Evolutionary conservation across 495 filamentous ascomycete species (phyloP), one percentile per base, ranked within the genome.

Genomic region (Penicillium pancosmium): DNA sequence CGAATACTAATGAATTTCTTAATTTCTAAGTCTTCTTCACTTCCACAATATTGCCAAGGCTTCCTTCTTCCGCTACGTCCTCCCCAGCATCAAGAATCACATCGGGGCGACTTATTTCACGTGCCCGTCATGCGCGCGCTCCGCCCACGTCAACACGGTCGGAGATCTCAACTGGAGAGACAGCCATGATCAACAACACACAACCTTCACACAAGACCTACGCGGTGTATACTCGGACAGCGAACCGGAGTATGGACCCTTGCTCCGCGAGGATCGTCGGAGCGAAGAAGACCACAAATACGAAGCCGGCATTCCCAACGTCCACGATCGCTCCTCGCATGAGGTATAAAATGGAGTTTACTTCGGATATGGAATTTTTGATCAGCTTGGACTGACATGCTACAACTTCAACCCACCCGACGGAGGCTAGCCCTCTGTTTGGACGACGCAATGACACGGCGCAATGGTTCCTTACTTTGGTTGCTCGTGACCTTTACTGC

Each of bases 81-180:
- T 44, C 23, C 38, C n/a, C 16, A 18, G 10, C 21, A 35, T 58
- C 23, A 48, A 38, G 18, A 33, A 27, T 16, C 48, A 44, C n/a
- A 23, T 18, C 18, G 43, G 43, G 0, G 16, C 38, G 8, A 50
- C n/a, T 11, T 52, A 58, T 31, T 25, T 43, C 25, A 15, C 50
- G 10, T 58, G 56, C 31, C 56, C 56, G 33, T 41, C 56, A 15
- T 58, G 56, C 33, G 49, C 50, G 25, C 56, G 18, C 11, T 52
- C 40, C 23, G 49, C 21, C 7, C 11, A 52, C 5, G 23, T 25
- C 31, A 51, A 34, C 16, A 13, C 49, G 5, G 16, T 51, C 16
- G 27, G 33, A 21, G 49, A 36, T 19, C 6, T 51, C 8, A 16
- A 21, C n/a, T 51, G 49, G 49, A 51, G 49, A 51, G 27, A 51